These are phyloP conservation scores for Podila clonocystis DNA, from an alignment of 192 early-diverging fungal species.

Conservation along the genomic window DNA sequence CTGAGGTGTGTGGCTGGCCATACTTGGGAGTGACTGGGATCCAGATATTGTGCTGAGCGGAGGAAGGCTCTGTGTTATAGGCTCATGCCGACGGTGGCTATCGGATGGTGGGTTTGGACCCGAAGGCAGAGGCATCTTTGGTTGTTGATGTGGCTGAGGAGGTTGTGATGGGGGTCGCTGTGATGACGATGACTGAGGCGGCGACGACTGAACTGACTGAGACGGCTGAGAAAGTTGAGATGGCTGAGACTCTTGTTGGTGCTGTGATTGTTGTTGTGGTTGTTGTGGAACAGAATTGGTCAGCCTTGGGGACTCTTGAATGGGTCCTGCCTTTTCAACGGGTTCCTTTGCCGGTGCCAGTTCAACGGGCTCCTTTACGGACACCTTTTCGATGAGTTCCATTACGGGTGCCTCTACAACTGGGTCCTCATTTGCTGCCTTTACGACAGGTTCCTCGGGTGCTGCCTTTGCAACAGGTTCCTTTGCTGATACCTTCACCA, in stretches of 20 bases:
- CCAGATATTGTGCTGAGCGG: slow-evolving; percentile 9
- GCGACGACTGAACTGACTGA: too few species aligned
- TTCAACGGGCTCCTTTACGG: too few species aligned
- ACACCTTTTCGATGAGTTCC: neutral
- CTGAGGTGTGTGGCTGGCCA: slow-evolving; percentile 3
- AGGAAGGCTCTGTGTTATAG: slow-evolving; percentile 2
- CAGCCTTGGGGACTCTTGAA: neutral
- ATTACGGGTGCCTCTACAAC: too few species aligned
- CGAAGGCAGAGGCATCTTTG: neutral
- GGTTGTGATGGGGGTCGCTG: neutral
- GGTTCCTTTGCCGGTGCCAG: too few species aligned
- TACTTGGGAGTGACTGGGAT: neutral
- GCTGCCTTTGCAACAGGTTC: too few species aligned
- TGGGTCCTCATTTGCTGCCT: too few species aligned
- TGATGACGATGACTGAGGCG: neutral
- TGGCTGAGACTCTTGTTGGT: neutral
- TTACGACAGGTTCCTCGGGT: too few species aligned
- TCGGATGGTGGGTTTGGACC: neutral
- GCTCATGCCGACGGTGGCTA: neutral
- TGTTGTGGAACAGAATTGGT: neutral
- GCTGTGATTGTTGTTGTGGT: neutral
- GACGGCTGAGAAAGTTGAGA: neutral
- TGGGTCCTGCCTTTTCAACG: neutral
- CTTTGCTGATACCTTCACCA: neutral
- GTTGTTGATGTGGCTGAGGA: neutral